Conservation (phyloP, 306 rosid species). For the Vigna trinervia region DNA sequence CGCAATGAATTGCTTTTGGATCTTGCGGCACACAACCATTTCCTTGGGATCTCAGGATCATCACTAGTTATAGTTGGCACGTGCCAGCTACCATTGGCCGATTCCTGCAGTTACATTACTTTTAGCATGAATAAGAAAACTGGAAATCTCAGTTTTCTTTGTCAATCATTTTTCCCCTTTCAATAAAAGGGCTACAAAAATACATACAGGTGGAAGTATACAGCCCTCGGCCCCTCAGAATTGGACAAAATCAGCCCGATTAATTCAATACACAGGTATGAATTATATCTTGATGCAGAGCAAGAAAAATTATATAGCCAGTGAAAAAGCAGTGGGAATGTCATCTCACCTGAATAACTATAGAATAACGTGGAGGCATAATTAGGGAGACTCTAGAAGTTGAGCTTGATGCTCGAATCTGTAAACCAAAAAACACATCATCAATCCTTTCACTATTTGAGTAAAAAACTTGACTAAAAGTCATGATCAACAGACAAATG, state of each 20-base stretch:
- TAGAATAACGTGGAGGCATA: conserved; percentile 85
- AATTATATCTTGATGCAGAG: neutral
- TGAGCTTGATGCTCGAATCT: conserved; percentile 74
- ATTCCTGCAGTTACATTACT: conserved; percentile 62
- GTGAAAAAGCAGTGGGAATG: conserved; percentile 37
- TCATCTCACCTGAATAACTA: conserved; percentile 79
- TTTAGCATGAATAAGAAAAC: conserved; percentile 24
- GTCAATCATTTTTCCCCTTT: neutral
- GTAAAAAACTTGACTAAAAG: conserved; percentile 8
- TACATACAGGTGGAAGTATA: neutral
- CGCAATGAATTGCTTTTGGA: conserved; percentile 43
- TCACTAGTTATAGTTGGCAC: conserved; percentile 73
- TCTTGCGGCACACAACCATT: conserved; percentile 86
- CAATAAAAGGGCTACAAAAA: conserved; percentile 4
- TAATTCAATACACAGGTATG: neutral
- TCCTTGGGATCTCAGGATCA: conserved; percentile 78
- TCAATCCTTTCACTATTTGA: conserved; percentile 20
- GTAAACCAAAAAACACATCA: conserved; percentile 42
- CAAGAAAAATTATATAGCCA: neutral
- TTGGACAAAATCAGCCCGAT: conserved; percentile 27
- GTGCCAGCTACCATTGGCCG: conserved; percentile 82
- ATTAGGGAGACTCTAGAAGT: conserved; percentile 49
- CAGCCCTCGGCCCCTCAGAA: conserved; percentile 13
- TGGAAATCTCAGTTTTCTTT: conserved; percentile 6
- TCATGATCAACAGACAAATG: conserved; percentile 32